A percentile compares a stretch with the other conserved stretches of the same genome.
Conservation (phyloP, 306 rosid species). For the Glycine tomentella region DNA sequence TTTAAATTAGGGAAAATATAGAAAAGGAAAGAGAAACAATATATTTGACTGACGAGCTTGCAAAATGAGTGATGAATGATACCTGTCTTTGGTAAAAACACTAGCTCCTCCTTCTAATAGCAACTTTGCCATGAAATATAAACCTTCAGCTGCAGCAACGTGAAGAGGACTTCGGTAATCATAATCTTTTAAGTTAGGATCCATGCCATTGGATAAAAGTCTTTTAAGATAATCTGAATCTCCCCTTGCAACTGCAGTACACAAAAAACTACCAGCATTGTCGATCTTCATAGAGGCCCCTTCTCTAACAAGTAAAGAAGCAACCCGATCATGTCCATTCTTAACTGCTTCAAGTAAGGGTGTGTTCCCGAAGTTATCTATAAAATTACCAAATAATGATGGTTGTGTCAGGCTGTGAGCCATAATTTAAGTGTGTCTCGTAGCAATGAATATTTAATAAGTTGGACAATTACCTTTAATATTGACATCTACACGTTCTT, state of each 20-base stretch:
- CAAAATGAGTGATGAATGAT: neutral
- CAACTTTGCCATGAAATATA: slow-evolving; percentile 81
- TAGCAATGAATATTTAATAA: neutral
- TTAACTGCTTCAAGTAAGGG: slow-evolving; percentile 91
- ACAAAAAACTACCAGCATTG: slow-evolving; percentile 71
- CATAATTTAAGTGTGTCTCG: neutral
- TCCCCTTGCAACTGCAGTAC: slow-evolving; percentile 83
- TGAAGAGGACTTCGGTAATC: slow-evolving; percentile 92
- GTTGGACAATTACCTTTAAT: slow-evolving; percentile 58
- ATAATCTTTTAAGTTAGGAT: slow-evolving; percentile 87
- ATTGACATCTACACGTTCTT: slow-evolving; percentile 69
- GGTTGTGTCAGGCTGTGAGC: slow-evolving; percentile 6
- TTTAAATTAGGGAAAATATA: neutral
- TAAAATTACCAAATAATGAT: slow-evolving; percentile 28
- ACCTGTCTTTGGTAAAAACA: slow-evolving; percentile 87
- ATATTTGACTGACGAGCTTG: neutral
- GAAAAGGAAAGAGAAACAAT: neutral
- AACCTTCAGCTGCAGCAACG: slow-evolving; percentile 84
- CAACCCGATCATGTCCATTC: slow-evolving; percentile 79
- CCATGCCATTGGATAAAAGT: slow-evolving; percentile 76
- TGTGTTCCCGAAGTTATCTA: slow-evolving; percentile 87
- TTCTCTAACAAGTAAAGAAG: slow-evolving; percentile 72
- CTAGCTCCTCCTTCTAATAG: slow-evolving; percentile 86
- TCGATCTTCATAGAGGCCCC: slow-evolving; percentile 81
- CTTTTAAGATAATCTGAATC: slow-evolving; percentile 81